Conservation (phyloP, 2,329 filamentous ascomycete genomes). For the Calonectria pseudoturangicola region DNA sequence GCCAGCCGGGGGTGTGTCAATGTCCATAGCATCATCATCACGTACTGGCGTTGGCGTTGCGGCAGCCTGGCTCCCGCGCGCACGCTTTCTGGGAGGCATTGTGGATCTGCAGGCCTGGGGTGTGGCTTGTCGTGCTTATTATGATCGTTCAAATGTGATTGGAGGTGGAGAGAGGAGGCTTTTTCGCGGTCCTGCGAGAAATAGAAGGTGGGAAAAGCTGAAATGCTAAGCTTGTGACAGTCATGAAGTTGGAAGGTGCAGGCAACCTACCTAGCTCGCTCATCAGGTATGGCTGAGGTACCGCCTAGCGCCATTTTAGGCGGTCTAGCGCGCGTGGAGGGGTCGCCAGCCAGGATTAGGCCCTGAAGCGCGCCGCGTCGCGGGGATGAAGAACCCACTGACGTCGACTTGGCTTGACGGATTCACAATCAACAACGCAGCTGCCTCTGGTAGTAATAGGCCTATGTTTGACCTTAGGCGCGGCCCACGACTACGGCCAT, state of each 20-base stretch:
- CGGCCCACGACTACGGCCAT: conserved; percentile 50
- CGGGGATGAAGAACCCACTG: conserved; percentile 38
- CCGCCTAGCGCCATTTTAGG: conserved; percentile 12
- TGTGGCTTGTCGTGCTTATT: background rate
- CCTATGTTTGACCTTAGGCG: conserved; percentile 41
- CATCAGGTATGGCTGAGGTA: conserved; percentile 10
- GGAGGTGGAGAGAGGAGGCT: background rate
- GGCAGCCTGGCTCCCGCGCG: conserved; percentile 72
- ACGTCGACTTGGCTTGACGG: conserved; percentile 20
- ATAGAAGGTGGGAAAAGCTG: conserved; percentile 22
- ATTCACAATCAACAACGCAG: conserved; percentile 28
- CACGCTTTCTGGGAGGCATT: conserved; percentile 84
- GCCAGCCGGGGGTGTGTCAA: conserved; percentile 74
- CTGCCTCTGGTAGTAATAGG: conserved; percentile 4
- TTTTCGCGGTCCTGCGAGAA: background rate
- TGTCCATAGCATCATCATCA: conserved; percentile 77
- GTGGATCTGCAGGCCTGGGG: background rate
- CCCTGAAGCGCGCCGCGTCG: conserved; percentile 46
- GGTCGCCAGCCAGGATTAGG: conserved; percentile 23
- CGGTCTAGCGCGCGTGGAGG: conserved; percentile 34
- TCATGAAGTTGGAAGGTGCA: conserved; percentile 22
- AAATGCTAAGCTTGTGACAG: conserved; percentile 33
- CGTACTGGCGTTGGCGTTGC: conserved; percentile 73
- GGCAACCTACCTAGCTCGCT: background rate
- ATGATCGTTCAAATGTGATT: conserved; percentile 3